Evolutionary conservation across 83 land plant genomes (phyloP), one percentile per base, ranked within the genome.

Genomic region (Picea abies): DNA sequence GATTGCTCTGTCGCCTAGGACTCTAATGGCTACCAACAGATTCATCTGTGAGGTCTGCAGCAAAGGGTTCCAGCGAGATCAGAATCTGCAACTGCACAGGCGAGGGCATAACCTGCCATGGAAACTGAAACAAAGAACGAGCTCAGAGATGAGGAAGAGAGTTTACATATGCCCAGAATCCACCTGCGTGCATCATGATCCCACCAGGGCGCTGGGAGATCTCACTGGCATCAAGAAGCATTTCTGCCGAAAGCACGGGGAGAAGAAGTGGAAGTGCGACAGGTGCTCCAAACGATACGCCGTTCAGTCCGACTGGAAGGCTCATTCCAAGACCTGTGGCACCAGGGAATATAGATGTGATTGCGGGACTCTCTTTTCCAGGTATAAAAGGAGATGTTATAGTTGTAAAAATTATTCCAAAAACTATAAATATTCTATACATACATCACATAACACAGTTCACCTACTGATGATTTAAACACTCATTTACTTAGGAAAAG

Each of bases 91-190:
- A 25, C 80, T 79, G 7, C 80, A 79, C 65, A 79, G 80, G 47
- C 25, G 80, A 62, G 80, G 80, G n/a, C 81, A 79, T 60, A 79
- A 79, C 32, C 81, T 79, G 26, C 81, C 81, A 5, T 79, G 81
- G 81, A 79, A 79, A 37, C 32, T 79, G 66, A 60, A 64, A 44
- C 81, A 79, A 37, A 60, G 67, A 61, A 61, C 67, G 4, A 79
- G 41, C 32, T 60, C 32, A 3, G 67, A 79, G 29, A 60, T 79
- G 12, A 60, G 60, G 66, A 62, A 61, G 67, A 60, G 81, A 44
- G 81, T 62, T 60, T 79, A 79, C 35, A 44, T 79, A 12, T 79
- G 80, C 19, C 80, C 80, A 37, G 80, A 79, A 37, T 66, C 80
- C 25, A 61, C 80, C 20, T 79, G 80, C 61, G 80, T 79, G n/a